These are phyloP conservation scores for Didymella segeticola DNA, from an alignment of 2,329 filamentous ascomycete genomes.

Conservation along the genomic window DNA sequence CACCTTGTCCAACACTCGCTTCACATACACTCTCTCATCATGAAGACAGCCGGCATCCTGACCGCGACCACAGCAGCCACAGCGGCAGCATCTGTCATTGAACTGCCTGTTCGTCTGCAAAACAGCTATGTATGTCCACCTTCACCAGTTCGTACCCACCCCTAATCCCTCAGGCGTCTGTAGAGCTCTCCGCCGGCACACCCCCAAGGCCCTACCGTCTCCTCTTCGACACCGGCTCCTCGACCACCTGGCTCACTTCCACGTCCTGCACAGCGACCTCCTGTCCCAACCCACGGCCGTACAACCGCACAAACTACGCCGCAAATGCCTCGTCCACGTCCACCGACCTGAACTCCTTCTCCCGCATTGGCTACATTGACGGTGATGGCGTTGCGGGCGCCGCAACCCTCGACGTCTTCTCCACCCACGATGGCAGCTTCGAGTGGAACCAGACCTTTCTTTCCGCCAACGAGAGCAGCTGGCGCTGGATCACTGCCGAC, in stretches of 20 bases:
- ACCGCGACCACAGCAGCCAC: constrained; percentile 9
- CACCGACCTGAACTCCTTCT: constrained; percentile 12
- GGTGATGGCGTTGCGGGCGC: constrained; percentile 21
- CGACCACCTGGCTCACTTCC: constrained; percentile 21
- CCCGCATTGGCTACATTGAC: constrained; percentile 20
- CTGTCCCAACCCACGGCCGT: constrained; percentile 17
- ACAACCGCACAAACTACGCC: constrained; percentile 21
- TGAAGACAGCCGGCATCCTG: constrained; percentile 1
- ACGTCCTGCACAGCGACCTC: constrained; percentile 21
- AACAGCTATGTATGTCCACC: constrained; percentile 7
- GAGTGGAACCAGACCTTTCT: constrained; percentile 33
- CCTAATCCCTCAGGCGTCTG: not conserved
- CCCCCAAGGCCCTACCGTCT: constrained; percentile 22
- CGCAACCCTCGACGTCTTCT: constrained; percentile 20
- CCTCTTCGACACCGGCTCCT: constrained; percentile 27
- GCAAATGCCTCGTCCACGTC: constrained; percentile 19
- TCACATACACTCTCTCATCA: not conserved
- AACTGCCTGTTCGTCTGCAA: constrained; percentile 21
- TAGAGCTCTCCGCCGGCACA: constrained; percentile 16
- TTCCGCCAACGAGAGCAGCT: constrained; percentile 21
- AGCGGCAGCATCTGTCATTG: constrained; percentile 21
- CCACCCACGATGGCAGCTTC: constrained; percentile 1
- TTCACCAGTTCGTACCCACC: not conserved
- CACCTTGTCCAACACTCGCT: not conserved
- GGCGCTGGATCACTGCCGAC: constrained; percentile 28